Evolutionary conservation across 2,329 filamentous ascomycete genomes (phyloP).

Genomic region (Alternaria sp.): DNA sequence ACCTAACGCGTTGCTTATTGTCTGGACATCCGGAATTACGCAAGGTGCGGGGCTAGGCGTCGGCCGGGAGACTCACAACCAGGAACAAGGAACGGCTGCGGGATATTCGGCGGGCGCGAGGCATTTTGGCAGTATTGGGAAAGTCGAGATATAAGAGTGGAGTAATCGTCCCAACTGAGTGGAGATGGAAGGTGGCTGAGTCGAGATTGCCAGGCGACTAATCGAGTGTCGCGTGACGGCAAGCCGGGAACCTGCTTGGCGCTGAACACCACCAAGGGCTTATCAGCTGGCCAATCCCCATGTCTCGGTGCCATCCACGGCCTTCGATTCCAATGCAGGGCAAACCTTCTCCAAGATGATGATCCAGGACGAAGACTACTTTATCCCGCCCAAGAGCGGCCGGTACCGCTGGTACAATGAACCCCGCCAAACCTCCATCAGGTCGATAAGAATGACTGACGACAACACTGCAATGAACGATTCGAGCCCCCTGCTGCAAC

Average conservation of each 20-base stretch:
- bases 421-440: background rate
- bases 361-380: conserved; percentile 17
- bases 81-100: conserved; percentile 1
- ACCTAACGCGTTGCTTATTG: background rate
- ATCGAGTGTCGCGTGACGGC: conserved; percentile 14
- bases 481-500: conserved; percentile 9
- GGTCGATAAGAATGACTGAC: conserved; percentile 5
- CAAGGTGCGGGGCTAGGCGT: conserved; percentile 3
- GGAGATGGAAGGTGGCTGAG: conserved; percentile 18
- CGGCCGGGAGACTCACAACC: conserved; percentile 1
- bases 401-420: conserved; percentile 14
- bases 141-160: conserved; percentile 14
- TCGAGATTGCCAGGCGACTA: conserved; percentile 16
- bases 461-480: conserved; percentile 3
- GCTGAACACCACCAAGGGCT: conserved; percentile 6
- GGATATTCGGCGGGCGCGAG: conserved; percentile 9
- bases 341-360: conserved; percentile 12
- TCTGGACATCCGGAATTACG: background rate
- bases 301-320: conserved; percentile 2
- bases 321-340: conserved; percentile 8
- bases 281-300: conserved; percentile 17
- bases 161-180: conserved; percentile 12
- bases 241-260: conserved; percentile 9
- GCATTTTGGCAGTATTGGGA: conserved; percentile 16
- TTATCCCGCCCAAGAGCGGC: conserved; percentile 7